Evolutionary conservation across 2,329 filamentous ascomycete species (phyloP), one percentile per base, ranked within the genome.

Genomic region (Cladosporium halotolerans): DNA sequence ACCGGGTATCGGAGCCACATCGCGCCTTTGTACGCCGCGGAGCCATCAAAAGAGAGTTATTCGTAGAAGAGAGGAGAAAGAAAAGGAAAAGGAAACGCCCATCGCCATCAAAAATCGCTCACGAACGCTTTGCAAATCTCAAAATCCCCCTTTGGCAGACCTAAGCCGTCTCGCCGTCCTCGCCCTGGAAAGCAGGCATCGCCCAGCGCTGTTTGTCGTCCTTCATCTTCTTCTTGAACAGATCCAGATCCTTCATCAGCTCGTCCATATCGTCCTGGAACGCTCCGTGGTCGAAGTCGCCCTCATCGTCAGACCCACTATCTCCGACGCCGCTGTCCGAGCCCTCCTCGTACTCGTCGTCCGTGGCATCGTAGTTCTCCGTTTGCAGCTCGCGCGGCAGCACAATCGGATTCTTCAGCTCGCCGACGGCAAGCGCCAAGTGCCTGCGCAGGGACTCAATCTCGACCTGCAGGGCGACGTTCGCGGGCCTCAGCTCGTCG

Each of bases 361-460:
- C 71, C 23, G 48, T 55, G 36, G 56, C 60, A 43, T 67, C 60
- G 10, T 64, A 63, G 34, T 64, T 62, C n/a, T 59, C 61, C 9
- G 57, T 58, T 62, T 68, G 64, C 60, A 73, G 57, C 53, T 70
- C 62, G 61, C 65, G 61, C 6, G 76, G 75, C 32, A 77, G 56
- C 31, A 89, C 85, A 58, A 99, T 96, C 0, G 93, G 93, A 66
- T 97, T 96, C 75, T 89, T 92, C 62, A 96, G 72, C 66, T 89
- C 91, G 50, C 84, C 81, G 18, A 97, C 78, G 1, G 90, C 92
- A 48, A 99, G 81, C 63, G 88, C 89, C 47, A 99, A 76, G 71
- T 99, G 93, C 55, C 93, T 78, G 57, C 90, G 80, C 63, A 97
- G 73, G 0, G 91, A 88, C 66, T 96, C 92, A 58, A 96, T 96